These are phyloP conservation scores for Sporobolomyces phaffii DNA, from an alignment of 768 basidiomycete species.

Conservation along the genomic window DNA sequence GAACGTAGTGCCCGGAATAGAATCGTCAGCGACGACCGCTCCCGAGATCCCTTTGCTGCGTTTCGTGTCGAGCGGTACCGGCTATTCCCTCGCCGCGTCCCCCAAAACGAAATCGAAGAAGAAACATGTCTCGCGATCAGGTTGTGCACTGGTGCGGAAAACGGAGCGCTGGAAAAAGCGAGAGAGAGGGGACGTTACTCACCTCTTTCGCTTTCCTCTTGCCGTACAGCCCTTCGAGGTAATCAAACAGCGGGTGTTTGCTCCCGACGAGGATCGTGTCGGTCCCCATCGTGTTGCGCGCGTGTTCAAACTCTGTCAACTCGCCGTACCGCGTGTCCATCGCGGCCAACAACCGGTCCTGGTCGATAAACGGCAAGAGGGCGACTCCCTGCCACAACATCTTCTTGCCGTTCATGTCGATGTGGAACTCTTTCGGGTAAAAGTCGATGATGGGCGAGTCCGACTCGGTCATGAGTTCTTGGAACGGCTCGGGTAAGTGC, in stretches of 20 bases:
- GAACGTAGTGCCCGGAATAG: constrained; percentile 86
- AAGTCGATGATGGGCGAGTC: constrained; percentile 93
- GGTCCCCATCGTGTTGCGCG: constrained; percentile 77
- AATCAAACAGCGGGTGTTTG: constrained; percentile 77
- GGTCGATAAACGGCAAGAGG: constrained; percentile 89
- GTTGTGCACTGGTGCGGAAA: too few relatives aligned
- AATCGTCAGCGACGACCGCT: constrained; percentile 70
- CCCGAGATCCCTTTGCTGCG: constrained; percentile 76
- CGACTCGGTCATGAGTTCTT: constrained; percentile 74
- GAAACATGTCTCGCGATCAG: too few relatives aligned
- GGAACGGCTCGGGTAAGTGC: constrained; percentile 82
- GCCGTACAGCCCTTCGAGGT: constrained; percentile 80
- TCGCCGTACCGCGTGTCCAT: constrained; percentile 59
- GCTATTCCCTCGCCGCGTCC: too few relatives aligned
- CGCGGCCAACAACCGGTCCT: constrained; percentile 70
- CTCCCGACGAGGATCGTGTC: constrained; percentile 75
- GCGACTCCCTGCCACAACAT: constrained; percentile 99
- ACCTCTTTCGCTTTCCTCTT: constrained; percentile 78
- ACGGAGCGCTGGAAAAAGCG: too few relatives aligned
- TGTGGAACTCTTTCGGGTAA: constrained; percentile 82
- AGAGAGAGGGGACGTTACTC: too few relatives aligned
- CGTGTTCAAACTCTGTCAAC: constrained; percentile 72
- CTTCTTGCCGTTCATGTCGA: constrained; percentile 99
- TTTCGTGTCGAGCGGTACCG: constrained; percentile 62
- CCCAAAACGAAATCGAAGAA: too few relatives aligned